phyloP scores from a whole-genome alignment of 2,329 filamentous ascomycete species.

The Colletotrichum melonis region DNA sequence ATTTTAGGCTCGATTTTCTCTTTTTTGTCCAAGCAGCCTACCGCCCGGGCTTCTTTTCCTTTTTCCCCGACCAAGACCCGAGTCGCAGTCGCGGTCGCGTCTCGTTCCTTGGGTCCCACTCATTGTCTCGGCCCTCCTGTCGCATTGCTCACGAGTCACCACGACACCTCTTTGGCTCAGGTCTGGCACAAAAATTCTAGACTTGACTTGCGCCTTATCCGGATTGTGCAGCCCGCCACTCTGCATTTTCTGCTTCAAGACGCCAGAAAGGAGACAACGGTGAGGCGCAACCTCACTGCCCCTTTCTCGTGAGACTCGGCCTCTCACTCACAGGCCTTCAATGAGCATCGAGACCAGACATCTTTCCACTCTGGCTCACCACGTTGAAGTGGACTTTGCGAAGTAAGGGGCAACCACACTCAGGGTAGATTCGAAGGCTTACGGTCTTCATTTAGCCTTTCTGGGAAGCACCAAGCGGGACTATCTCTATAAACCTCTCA shows the following conservation, averaged over 20 bases:
- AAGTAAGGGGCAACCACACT: constrained; percentile 18
- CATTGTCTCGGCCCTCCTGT: constrained; percentile 9
- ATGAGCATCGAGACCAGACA: constrained; percentile 18
- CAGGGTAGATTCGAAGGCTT: constrained; percentile 12
- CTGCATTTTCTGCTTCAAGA: background rate
- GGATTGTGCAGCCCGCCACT: background rate
- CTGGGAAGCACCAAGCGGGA: constrained; percentile 22
- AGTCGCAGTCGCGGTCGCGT: constrained; percentile 35
- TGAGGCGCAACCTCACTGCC: background rate
- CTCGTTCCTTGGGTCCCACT: constrained; percentile 8
- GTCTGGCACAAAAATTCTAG: background rate
- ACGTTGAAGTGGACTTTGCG: constrained; percentile 31
- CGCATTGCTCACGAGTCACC: constrained; percentile 7
- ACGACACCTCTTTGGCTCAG: constrained; percentile 14
- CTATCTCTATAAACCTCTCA: constrained; percentile 24
- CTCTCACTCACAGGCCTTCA: background rate
- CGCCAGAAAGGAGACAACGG: background rate
- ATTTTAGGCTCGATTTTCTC: background rate
- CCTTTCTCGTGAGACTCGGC: constrained; percentile 1
- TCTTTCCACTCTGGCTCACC: constrained; percentile 7
- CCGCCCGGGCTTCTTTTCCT: background rate
- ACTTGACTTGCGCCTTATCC: constrained; percentile 5
- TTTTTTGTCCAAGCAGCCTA: background rate
- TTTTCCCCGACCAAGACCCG: constrained; percentile 4
- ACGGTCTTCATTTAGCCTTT: constrained; percentile 6